Percentiles rank a stretch among this genome's conserved stretches.
Evolutionary conservation across 2,329 filamentous ascomycete genomes (phyloP).

Genomic region (Biscogniauxia mediterranea): DNA sequence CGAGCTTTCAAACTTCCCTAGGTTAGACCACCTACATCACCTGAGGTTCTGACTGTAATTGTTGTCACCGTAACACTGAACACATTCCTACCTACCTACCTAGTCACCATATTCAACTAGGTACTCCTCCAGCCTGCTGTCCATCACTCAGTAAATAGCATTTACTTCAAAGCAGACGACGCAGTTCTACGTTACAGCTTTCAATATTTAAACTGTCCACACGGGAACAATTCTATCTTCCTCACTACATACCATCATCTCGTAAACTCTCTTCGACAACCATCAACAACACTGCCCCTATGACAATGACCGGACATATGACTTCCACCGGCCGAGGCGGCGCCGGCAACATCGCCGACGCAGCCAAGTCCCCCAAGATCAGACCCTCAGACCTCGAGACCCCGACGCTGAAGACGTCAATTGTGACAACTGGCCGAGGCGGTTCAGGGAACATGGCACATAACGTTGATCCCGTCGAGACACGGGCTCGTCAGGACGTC

Average conservation of each 20-base stretch:
- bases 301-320: slow-evolving; percentile 40
- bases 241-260: neutral
- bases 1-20: neutral
- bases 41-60: neutral
- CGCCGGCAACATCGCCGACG: slow-evolving; percentile 69
- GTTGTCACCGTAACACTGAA: neutral
- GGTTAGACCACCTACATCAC: no score
- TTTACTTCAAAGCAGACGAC: no score
- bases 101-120: no score
- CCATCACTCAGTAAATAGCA: no score
- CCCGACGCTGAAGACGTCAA: slow-evolving; percentile 76
- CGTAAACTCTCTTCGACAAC: neutral
- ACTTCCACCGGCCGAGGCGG: slow-evolving; percentile 75
- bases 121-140: no score
- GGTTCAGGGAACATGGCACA: slow-evolving; percentile 84
- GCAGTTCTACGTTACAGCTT: no score
- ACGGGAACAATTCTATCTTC: no score
- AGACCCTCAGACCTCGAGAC: slow-evolving; percentile 69
- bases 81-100: neutral
- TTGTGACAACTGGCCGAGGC: slow-evolving; percentile 87
- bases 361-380: slow-evolving; percentile 45
- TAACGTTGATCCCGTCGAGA: slow-evolving; percentile 68
- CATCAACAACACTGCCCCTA: neutral
- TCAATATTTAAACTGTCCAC: no score
- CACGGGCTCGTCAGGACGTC: slow-evolving; percentile 81